Evolutionary conservation across 257 asterid genomes (phyloP).

Genomic region (Fraxinus excelsior): DNA sequence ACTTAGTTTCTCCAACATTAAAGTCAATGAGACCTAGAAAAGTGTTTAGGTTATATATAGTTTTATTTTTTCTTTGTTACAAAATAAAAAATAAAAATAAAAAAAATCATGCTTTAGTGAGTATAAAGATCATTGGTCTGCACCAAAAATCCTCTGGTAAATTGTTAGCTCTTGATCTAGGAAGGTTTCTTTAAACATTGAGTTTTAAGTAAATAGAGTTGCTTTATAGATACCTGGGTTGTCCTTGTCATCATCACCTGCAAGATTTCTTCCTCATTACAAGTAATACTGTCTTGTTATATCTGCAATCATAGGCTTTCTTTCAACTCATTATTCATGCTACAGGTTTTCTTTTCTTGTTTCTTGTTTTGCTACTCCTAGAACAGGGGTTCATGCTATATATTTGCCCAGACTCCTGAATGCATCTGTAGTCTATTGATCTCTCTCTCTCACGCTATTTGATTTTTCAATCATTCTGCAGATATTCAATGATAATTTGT

Average conservation of each 20-base stretch:
- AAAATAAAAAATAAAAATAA: not conserved
- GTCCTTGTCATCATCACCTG: constrained; percentile 6
- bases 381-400: constrained; percentile 16
- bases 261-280: constrained; percentile 18
- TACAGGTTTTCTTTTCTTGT: not conserved
- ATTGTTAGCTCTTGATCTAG: constrained; percentile 1
- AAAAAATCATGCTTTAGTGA: not conserved
- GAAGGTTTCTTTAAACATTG: not conserved
- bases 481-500: constrained; percentile 83
- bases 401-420: not conserved
- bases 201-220: constrained; percentile 4
- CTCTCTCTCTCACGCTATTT: constrained; percentile 21
- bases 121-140: constrained; percentile 10
- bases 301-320: constrained; percentile 1
- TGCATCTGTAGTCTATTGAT: not conserved
- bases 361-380: constrained; percentile 17
- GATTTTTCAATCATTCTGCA: constrained; percentile 39
- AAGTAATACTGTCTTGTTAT: constrained; percentile 2
- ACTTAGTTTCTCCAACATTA: not conserved
- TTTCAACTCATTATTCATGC: not conserved
- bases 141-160: not conserved
- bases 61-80: not conserved
- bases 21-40: not conserved
- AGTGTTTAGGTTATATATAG: constrained; percentile 1
- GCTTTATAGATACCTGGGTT: not conserved